phyloP scores from a whole-genome alignment of 2,329 filamentous ascomycete genomes.

The Clonostachys rhizophaga region DNA sequence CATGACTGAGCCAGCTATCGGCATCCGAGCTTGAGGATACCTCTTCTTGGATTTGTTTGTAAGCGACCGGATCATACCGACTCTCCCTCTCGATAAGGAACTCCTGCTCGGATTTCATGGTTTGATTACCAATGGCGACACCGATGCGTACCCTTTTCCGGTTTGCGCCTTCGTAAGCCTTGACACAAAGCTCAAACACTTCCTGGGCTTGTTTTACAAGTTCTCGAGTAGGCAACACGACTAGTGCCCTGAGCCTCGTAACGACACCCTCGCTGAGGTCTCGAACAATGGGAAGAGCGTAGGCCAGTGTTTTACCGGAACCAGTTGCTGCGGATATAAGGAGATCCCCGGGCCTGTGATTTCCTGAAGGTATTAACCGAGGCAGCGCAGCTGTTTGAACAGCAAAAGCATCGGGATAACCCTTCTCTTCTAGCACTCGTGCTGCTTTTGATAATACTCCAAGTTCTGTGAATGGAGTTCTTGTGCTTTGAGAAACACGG shows the following conservation, averaged over 20 bases:
- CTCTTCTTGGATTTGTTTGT: constrained; percentile 18
- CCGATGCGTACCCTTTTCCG: constrained; percentile 72
- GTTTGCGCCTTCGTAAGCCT: constrained; percentile 48
- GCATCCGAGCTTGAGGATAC: neutral
- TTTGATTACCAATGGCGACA: constrained; percentile 76
- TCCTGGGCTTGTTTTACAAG: constrained; percentile 82
- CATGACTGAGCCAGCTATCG: constrained; percentile 1
- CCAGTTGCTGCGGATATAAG: constrained; percentile 91
- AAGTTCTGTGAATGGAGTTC: constrained; percentile 56
- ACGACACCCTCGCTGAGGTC: constrained; percentile 61
- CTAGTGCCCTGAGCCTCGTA: constrained; percentile 69
- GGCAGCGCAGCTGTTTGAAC: constrained; percentile 59
- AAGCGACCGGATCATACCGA: constrained; percentile 61
- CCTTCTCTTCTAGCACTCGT: constrained; percentile 59
- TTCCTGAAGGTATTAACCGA: constrained; percentile 63
- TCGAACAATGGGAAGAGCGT: constrained; percentile 80
- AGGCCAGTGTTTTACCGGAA: constrained; percentile 92
- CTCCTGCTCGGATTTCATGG: constrained; percentile 61
- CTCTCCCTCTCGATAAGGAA: constrained; percentile 38
- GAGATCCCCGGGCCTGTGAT: constrained; percentile 66
- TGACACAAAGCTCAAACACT: constrained; percentile 69
- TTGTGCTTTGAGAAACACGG: constrained; percentile 57
- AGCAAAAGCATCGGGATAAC: constrained; percentile 32
- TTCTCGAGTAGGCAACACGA: constrained; percentile 88
- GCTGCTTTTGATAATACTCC: constrained; percentile 58